Evolutionary conservation across 2,329 filamentous ascomycete species (phyloP), one percentile per base, ranked within the genome.

Genomic region (Pseudogymnoascus sp.): DNA sequence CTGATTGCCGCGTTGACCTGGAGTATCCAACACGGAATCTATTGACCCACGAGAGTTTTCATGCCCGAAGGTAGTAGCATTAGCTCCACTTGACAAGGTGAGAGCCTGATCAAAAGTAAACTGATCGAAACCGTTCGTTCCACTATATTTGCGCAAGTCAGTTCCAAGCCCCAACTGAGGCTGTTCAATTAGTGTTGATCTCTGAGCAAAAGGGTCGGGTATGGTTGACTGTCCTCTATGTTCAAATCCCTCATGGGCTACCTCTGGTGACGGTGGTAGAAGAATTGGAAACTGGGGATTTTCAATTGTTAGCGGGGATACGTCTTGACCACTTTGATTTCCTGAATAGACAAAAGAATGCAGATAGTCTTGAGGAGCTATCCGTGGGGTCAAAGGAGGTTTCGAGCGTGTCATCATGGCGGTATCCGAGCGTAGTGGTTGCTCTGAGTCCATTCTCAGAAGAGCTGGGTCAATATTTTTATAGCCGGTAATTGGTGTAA

Each of bases 231-330:
- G 41, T 52, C 41, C 41, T 52, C 23, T 18, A 2, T 52, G 23
- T n/a, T 30, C 23, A 52, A 52, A 12, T 18, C 9, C 23, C 3
- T 30, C 41, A 21, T 52, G 23, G 0, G 9, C 12, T 1, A 52
- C 41, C 8, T 52, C 41, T 7, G 41, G 41, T 30, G 41, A 18
- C 7, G 41, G 41, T 4, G 41, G 41, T 4, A 52, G 23, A 12
- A 5, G 9, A 30, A 30, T 9, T 9, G 23, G 41, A 30, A 52
- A 18, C 41, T 28, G 41, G 4, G 23, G 41, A 30, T 30, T 30
- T 52, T 52, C 41, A 28, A 52, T 52, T 52, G 41, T 52, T 13
- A 52, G 41, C n/a, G 41, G 41, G 9, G 41, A 52, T 30, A 52
- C 12, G 2, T 52, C 41, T 52, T 52, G 23, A 13, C 41, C 41